A percentile compares a stretch with the other conserved stretches of the same genome.
Evolutionary conservation across 768 basidiomycete species (phyloP).

Genomic region (Auricularia sp.): DNA sequence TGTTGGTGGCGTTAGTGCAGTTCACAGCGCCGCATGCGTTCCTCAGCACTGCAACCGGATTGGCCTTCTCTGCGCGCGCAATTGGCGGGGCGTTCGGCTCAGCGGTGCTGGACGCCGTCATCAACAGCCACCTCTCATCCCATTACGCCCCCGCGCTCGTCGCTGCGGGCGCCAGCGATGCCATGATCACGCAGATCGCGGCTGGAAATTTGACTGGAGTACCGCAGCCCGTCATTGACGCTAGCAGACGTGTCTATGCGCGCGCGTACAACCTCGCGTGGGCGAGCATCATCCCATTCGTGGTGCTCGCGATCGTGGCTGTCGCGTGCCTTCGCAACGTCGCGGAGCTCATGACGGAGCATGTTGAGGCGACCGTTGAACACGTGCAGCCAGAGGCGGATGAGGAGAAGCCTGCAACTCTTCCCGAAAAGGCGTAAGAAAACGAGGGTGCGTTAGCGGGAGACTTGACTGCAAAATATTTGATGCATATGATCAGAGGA

Average conservation of each 20-base stretch:
- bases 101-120: slow-evolving; percentile 4
- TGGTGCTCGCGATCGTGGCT: slow-evolving; percentile 3
- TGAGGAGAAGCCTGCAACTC: neutral
- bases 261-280: slow-evolving; percentile 5
- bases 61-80: slow-evolving; percentile 9
- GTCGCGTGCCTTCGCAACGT: slow-evolving; percentile 4
- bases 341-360: slow-evolving; percentile 6
- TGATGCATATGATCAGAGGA: too few relatives aligned
- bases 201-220: neutral
- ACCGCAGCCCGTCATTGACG: neutral
- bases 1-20: slow-evolving; percentile 8
- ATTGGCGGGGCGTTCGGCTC: slow-evolving; percentile 10
- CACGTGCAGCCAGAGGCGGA: neutral
- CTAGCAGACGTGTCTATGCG: slow-evolving; percentile 3
- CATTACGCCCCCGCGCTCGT: slow-evolving; percentile 1
- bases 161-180: neutral
- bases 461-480: too few relatives aligned
- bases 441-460: too few relatives aligned
- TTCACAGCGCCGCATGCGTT: slow-evolving; percentile 8
- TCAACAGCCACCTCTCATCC: slow-evolving; percentile 4
- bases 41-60: slow-evolving; percentile 8
- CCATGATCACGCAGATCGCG: neutral
- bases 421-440: neutral
- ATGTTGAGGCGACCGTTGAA: slow-evolving; percentile 7
- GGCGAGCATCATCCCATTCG: slow-evolving; percentile 5